Conservation (phyloP, 306 rosid species). For the Glycyrrhiza uralensis region DNA sequence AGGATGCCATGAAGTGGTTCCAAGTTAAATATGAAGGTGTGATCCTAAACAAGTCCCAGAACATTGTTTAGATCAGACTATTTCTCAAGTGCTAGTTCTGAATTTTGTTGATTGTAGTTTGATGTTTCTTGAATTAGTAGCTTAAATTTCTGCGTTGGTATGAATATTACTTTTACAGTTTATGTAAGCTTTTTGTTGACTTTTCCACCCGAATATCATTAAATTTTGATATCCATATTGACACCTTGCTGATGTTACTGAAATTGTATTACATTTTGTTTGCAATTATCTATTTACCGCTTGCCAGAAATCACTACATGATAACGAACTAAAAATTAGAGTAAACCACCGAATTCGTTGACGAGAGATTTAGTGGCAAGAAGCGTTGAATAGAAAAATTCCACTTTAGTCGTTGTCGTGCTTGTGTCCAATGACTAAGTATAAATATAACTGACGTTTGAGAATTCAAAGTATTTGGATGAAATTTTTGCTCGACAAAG, state of each 20-base stretch:
- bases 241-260: neutral
- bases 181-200: neutral
- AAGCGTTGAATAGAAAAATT: no score
- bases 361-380: no score
- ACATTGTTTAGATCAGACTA: constrained; percentile 14
- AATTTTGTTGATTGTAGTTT: constrained; percentile 22
- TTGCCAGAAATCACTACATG: neutral
- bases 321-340: no score
- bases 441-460: no score
- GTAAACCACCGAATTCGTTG: no score
- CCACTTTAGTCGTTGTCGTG: no score
- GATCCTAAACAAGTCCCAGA: constrained; percentile 79
- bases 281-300: neutral
- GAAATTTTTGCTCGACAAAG: no score
- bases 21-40: constrained; percentile 90
- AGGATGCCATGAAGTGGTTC: constrained; percentile 96
- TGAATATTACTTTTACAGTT: neutral
- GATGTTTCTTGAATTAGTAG: constrained; percentile 12
- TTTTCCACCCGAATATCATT: neutral
- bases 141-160: neutral
- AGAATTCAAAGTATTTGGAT: no score
- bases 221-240: constrained; percentile 4
- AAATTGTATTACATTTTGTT: neutral
- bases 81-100: neutral
- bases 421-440: no score